Conservation (phyloP, 2,329 filamentous ascomycete species). For the Coniosporium tulheliwenetii region DNA sequence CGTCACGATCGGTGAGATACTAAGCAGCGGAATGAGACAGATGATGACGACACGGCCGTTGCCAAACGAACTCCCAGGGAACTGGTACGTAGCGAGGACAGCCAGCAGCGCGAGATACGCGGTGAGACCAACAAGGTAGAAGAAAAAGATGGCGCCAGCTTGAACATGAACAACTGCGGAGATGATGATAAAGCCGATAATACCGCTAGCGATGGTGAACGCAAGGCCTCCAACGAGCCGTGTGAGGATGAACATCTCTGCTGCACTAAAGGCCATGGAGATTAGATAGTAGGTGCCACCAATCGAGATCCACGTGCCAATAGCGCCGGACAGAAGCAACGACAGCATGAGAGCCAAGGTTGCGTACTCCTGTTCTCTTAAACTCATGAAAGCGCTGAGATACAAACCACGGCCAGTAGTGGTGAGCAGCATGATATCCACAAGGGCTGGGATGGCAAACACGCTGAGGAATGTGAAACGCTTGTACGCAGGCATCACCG, state of each 20-base stretch:
- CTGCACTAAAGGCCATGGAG: conserved; percentile 38
- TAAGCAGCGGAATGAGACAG: conserved; percentile 37
- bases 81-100: conserved; percentile 25
- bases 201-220: conserved; percentile 34
- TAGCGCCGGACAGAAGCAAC: conserved; percentile 41
- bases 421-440: conserved; percentile 44
- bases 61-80: conserved; percentile 37
- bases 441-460: conserved; percentile 45
- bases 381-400: conserved; percentile 40
- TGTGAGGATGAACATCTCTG: conserved; percentile 40
- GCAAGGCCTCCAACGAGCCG: conserved; percentile 33
- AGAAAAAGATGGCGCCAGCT: conserved; percentile 40
- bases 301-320: conserved; percentile 48
- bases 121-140: conserved; percentile 42
- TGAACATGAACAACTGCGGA: conserved; percentile 25
- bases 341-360: conserved; percentile 44
- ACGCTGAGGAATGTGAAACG: conserved; percentile 43
- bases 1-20: conserved; percentile 41
- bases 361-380: conserved; percentile 33
- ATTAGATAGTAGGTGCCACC: conserved; percentile 47
- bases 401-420: conserved; percentile 45
- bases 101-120: conserved; percentile 44
- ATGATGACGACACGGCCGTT: conserved; percentile 43
- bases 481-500: conserved; percentile 30
- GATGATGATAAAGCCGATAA: conserved; percentile 37